Evolutionary conservation across 192 early-diverging fungal genomes (phyloP).

Genomic region (Coemansia umbellata): DNA sequence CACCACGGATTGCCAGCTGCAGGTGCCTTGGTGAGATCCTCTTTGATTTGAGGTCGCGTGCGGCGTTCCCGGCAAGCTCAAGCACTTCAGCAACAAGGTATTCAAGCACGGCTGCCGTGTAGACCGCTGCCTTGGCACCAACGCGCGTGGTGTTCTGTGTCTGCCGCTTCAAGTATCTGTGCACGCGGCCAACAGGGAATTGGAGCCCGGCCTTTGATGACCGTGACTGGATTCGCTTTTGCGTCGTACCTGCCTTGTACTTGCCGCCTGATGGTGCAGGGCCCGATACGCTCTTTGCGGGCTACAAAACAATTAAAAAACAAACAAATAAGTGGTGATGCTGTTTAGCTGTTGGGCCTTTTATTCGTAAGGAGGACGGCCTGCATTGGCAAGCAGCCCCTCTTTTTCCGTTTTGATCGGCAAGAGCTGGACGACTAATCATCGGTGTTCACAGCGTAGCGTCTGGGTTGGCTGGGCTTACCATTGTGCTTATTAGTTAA

Average conservation of each 20-base stretch:
- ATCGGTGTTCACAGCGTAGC: too few relatives aligned
- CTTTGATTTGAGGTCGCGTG: slow-evolving; percentile 87
- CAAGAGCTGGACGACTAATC: too few relatives aligned
- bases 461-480: too few relatives aligned
- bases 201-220: slow-evolving; percentile 55
- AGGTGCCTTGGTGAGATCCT: slow-evolving; percentile 86
- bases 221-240: slow-evolving; percentile 50
- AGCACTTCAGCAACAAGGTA: slow-evolving; percentile 91
- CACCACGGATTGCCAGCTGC: slow-evolving; percentile 87
- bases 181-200: slow-evolving; percentile 93
- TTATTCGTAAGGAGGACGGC: too few relatives aligned
- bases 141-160: slow-evolving; percentile 79
- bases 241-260: slow-evolving; percentile 32
- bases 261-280: slow-evolving; percentile 43
- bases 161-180: slow-evolving; percentile 83
- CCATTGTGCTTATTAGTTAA: too few relatives aligned
- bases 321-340: too few relatives aligned
- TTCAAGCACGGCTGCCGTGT: slow-evolving; percentile 88
- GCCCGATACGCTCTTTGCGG: slow-evolving; percentile 46
- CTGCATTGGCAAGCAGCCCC: too few relatives aligned
- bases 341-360: too few relatives aligned
- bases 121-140: slow-evolving; percentile 87
- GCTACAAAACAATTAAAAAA: too few relatives aligned
- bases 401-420: too few relatives aligned
- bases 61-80: slow-evolving; percentile 89